Percentiles rank a stretch among this genome's conserved stretches.
Evolutionary conservation across 768 basidiomycete genomes (phyloP).

Genomic region (Termitomyces sp.): DNA sequence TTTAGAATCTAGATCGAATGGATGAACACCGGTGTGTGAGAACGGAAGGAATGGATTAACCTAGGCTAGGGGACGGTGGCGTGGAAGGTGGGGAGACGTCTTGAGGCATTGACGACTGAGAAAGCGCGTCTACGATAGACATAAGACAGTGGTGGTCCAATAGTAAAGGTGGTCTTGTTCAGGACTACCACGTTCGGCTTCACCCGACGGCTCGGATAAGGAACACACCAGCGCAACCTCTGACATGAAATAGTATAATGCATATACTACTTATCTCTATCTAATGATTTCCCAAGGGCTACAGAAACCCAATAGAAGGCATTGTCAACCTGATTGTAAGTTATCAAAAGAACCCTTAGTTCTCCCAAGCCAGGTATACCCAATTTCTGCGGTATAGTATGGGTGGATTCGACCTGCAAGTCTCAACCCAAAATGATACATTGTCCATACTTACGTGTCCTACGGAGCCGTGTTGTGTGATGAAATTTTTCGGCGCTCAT

Average conservation of each 20-base stretch:
- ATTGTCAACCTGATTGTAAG: background rate
- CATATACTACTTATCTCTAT: background rate
- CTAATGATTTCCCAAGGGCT: background rate
- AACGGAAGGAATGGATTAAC: slow-evolving; percentile 23
- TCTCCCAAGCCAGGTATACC: background rate
- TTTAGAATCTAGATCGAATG: slow-evolving; percentile 34
- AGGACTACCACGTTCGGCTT: slow-evolving; percentile 27
- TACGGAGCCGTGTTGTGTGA: slow-evolving; percentile 8
- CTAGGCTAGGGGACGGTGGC: slow-evolving; percentile 45
- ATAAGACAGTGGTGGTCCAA: slow-evolving; percentile 8
- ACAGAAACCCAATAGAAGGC: background rate
- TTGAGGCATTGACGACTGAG: slow-evolving; percentile 8
- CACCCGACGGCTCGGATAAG: slow-evolving; percentile 23
- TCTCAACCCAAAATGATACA: background rate
- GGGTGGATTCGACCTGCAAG: background rate
- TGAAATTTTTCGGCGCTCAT: slow-evolving; percentile 36
- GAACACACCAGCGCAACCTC: background rate
- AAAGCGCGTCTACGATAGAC: slow-evolving; percentile 12
- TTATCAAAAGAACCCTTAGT: background rate
- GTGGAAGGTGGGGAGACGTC: slow-evolving; percentile 28
- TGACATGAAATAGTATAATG: background rate
- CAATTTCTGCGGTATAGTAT: background rate
- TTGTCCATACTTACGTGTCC: background rate
- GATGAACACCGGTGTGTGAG: slow-evolving; percentile 10
- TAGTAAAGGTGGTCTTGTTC: slow-evolving; percentile 7